A percentile compares a stretch with the other conserved stretches of the same genome.
Conservation (phyloP, 139 green algal species). For the Haematococcus sp. region DNA sequence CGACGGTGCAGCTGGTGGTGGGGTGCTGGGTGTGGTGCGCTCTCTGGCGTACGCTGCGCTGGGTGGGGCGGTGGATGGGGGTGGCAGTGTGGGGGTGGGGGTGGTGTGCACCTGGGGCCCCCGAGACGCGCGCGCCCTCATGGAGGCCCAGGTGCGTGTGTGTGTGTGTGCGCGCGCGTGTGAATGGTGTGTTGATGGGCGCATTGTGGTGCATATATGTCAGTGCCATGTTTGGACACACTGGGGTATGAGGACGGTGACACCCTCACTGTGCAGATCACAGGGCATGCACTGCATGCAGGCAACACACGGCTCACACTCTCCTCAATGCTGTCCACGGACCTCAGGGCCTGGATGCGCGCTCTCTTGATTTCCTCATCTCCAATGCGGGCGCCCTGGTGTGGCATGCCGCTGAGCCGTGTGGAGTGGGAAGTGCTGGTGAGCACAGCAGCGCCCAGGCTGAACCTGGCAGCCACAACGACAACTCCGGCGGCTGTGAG, state of each 20-base stretch:
- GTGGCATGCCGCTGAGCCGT: conserved; percentile 24
- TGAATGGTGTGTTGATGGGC: not conserved
- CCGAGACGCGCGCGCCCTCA: conserved; percentile 38
- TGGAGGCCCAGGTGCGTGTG: conserved; percentile 18
- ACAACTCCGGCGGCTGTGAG: no score
- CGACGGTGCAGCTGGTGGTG: not conserved
- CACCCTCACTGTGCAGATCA: not conserved
- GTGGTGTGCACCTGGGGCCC: conserved; percentile 66
- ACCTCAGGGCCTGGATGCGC: conserved; percentile 18
- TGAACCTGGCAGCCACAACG: no score
- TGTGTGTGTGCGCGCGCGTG: no score
- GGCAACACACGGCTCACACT: no score
- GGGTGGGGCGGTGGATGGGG: not conserved
- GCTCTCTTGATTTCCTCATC: conserved; percentile 52
- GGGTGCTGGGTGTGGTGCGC: not conserved
- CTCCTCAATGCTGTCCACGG: no score
- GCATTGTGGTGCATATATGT: not conserved
- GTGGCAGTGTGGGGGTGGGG: conserved; percentile 45
- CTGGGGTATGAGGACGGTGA: not conserved
- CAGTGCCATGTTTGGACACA: not conserved
- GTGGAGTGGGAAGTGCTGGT: no score
- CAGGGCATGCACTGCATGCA: not conserved
- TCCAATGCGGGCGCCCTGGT: conserved; percentile 47
- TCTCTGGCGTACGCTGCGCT: conserved; percentile 3
- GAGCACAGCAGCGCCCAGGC: no score